A percentile compares a stretch with the other conserved stretches of the same genome.
phyloP scores from a whole-genome alignment of 495 filamentous ascomycete species.

The Daldinia loculata region DNA sequence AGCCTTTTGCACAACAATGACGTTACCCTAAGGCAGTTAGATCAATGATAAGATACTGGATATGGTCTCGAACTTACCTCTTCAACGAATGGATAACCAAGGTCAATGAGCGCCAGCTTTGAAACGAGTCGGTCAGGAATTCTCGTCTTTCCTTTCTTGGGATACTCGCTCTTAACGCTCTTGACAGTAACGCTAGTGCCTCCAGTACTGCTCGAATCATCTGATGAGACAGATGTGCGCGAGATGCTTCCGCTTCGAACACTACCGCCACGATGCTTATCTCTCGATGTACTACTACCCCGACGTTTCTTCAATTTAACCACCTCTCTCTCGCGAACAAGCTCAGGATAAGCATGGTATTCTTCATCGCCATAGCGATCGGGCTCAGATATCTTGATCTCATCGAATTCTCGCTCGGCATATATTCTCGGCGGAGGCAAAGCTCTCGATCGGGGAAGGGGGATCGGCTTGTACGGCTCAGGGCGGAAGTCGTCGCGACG shows the following conservation, averaged over 20 bases:
- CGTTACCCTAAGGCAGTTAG: constrained; percentile 69
- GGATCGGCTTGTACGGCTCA: constrained; percentile 62
- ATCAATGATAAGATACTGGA: constrained; percentile 9
- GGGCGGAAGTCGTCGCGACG: constrained; percentile 54
- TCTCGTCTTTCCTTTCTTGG: constrained; percentile 86
- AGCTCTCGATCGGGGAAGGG: constrained; percentile 58
- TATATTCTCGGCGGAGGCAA: constrained; percentile 60
- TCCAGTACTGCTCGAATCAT: constrained; percentile 55
- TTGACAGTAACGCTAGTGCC: constrained; percentile 45
- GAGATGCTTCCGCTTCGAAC: constrained; percentile 48
- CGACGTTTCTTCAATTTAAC: constrained; percentile 52
- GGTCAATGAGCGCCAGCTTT: constrained; percentile 77
- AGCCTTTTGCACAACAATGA: constrained; percentile 79
- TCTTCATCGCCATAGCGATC: constrained; percentile 74
- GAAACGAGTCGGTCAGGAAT: constrained; percentile 81
- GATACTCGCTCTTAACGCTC: constrained; percentile 63
- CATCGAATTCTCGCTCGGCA: constrained; percentile 62
- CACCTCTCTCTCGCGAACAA: constrained; percentile 60
- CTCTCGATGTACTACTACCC: constrained; percentile 43
- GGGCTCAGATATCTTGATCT: constrained; percentile 73
- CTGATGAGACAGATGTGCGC: constrained; percentile 56
- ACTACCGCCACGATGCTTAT: constrained; percentile 34
- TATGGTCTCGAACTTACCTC: constrained; percentile 64
- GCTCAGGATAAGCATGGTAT: constrained; percentile 66
- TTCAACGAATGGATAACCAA: constrained; percentile 86